These are phyloP conservation scores for Penicillium roqueforti DNA, from an alignment of 495 filamentous ascomycete genomes.

Conservation along the genomic window DNA sequence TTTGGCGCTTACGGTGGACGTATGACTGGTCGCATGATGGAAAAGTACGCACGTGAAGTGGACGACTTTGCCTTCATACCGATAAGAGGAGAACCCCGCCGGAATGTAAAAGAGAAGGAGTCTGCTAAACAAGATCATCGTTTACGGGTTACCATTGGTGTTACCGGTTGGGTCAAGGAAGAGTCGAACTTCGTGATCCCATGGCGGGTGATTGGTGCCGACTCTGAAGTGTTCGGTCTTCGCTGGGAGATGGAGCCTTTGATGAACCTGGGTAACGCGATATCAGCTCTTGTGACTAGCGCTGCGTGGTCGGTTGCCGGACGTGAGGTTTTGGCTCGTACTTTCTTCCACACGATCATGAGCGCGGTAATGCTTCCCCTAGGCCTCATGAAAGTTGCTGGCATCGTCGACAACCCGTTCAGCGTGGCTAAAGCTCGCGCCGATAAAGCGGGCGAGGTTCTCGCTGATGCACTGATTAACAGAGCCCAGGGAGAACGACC, in stretches of 20 bases:
- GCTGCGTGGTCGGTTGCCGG: constrained; percentile 75
- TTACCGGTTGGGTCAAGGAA: constrained; percentile 76
- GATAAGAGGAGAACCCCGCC: constrained; percentile 47
- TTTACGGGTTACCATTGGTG: constrained; percentile 74
- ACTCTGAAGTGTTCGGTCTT: constrained; percentile 76
- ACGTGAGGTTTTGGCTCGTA: constrained; percentile 69
- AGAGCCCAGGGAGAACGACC: constrained; percentile 85
- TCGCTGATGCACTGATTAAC: constrained; percentile 86
- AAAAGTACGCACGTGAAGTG: constrained; percentile 79
- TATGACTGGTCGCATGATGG: constrained; percentile 83
- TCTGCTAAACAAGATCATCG: constrained; percentile 54
- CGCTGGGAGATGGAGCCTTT: constrained; percentile 79
- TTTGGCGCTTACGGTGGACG: constrained; percentile 87
- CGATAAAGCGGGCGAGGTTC: constrained; percentile 79
- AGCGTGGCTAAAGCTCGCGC: constrained; percentile 72
- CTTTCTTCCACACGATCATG: constrained; percentile 69
- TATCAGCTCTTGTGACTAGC: constrained; percentile 69
- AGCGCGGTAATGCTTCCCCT: constrained; percentile 73
- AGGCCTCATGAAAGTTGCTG: constrained; percentile 70
- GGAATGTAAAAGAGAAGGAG: constrained; percentile 42
- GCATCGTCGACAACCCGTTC: constrained; percentile 88
- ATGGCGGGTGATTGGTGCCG: constrained; percentile 68
- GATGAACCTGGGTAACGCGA: constrained; percentile 68
- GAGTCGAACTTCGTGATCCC: constrained; percentile 65
- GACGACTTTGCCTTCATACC: constrained; percentile 87